These are phyloP conservation scores for Phytophthora ohioensis DNA, from an alignment of 352 stramenopile genomes.

Conservation along the genomic window DNA sequence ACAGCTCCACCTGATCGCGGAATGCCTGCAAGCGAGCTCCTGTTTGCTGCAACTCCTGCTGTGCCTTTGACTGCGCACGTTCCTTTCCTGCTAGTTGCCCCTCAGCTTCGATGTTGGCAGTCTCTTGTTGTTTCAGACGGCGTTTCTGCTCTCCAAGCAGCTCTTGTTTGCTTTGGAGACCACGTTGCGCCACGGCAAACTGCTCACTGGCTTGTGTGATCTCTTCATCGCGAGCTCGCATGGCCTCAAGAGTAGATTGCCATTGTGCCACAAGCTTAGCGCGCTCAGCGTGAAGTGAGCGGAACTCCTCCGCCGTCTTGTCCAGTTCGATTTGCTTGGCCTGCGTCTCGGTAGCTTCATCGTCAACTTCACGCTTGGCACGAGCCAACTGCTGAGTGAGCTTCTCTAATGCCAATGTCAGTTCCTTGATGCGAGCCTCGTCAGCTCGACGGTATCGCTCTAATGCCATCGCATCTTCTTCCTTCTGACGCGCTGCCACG, in stretches of 20 bases:
- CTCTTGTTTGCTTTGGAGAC: constrained; percentile 69
- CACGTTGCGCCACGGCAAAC: constrained; percentile 78
- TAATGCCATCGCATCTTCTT: constrained; percentile 94
- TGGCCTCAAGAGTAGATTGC: constrained; percentile 95
- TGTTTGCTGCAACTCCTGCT: constrained; percentile 72
- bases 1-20: constrained; percentile 91
- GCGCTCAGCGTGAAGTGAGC: constrained; percentile 92
- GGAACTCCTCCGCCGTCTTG: constrained; percentile 95
- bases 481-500: constrained; percentile 95
- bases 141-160: constrained; percentile 79
- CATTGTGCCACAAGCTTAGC: constrained; percentile 95
- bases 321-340: constrained; percentile 97
- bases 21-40: constrained; percentile 80
- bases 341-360: constrained; percentile 93
- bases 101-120: constrained; percentile 88
- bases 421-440: constrained; percentile 96
- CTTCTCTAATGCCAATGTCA: constrained; percentile 94
- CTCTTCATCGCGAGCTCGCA: constrained; percentile 93
- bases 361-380: constrained; percentile 79
- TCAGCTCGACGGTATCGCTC: constrained; percentile 95
- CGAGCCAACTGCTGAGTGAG: constrained; percentile 88
- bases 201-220: constrained; percentile 92
- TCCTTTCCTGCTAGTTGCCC: constrained; percentile 75
- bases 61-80: constrained; percentile 70
- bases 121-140: constrained; percentile 84